Percentiles rank a stretch among this genome's conserved stretches.
phyloP scores from a whole-genome alignment of 2,329 filamentous ascomycete species.

The Beauveria australis region DNA sequence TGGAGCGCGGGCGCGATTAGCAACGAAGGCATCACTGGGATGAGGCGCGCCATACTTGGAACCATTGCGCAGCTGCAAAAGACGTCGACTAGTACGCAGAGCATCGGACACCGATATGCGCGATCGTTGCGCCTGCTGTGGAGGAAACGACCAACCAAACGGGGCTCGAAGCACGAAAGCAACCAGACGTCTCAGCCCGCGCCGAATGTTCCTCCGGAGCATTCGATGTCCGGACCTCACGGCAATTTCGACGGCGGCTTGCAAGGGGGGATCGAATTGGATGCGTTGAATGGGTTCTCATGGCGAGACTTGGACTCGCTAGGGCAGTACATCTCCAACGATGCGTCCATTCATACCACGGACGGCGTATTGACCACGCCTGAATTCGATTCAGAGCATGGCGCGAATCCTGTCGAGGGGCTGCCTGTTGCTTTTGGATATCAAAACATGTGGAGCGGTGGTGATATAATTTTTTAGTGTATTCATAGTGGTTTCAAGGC shows the following conservation, averaged over 20 bases:
- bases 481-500: neutral
- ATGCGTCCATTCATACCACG: conserved; percentile 16
- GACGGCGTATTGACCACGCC: conserved; percentile 20
- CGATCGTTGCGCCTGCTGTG: conserved; percentile 52
- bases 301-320: conserved; percentile 54
- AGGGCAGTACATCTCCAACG: conserved; percentile 39
- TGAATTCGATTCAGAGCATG: conserved; percentile 20
- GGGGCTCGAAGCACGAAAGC: conserved; percentile 12
- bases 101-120: conserved; percentile 54
- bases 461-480: conserved; percentile 12
- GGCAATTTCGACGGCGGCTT: conserved; percentile 12
- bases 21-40: conserved; percentile 43
- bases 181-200: conserved; percentile 16
- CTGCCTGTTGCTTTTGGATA: conserved; percentile 11
- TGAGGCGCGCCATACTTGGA: conserved; percentile 48
- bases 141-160: conserved; percentile 29
- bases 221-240: neutral
- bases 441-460: conserved; percentile 11
- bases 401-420: conserved; percentile 9
- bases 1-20: conserved; percentile 51
- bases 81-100: conserved; percentile 48
- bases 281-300: conserved; percentile 47
- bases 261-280: conserved; percentile 29
- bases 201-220: conserved; percentile 22
- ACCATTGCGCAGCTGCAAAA: conserved; percentile 52